Evolutionary conservation across 2,329 filamentous ascomycete species (phyloP), one percentile per base, ranked within the genome.

Genomic region (Aspergillus sp.): DNA sequence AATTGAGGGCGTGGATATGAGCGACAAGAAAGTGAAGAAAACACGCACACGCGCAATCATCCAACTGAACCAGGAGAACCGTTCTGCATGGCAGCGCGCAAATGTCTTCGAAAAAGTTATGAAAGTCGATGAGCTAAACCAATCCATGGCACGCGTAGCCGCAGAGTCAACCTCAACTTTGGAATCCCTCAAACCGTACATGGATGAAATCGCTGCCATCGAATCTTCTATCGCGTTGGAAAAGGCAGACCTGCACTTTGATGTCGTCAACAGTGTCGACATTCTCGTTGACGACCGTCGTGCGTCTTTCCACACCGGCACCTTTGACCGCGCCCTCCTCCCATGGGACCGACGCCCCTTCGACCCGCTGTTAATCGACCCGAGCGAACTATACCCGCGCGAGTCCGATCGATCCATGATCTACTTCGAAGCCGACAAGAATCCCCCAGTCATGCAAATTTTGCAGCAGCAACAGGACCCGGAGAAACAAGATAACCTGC

Each of bases 281-380:
- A 59, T 26, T 67, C 29, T 57, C 67, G 42, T 72, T 29, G 81
- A 86, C 56, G 80, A 82, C 57, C 62, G 74, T 40, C 76, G 78
- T 52, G 53, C 76, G 10, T 46, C 52, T 26, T 41, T 49, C 10
- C 41, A 45, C 5, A 54, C 51, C 2, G 55, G 53, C 8, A 56
- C 52, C 72, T 76, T 56, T 62, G 68, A 43, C 70, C 75, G 63
- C 1, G 77, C 80, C 0, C 56, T 75, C 1, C 64, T 91, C 3
- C 57, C 73, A 28, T 90, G 83, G 80, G 88, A 94, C 63, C 74
- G 77, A 1, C 81, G 89, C 10, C 68, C 72, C 2, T 81, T 80
- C 57, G 87, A 94, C 57, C 85, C 88, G 0, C 71, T 95, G 10
- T 64, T 71, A 27, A 76, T 79, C 2, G 50, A 71, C 4, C 44